These are phyloP conservation scores for Rhinocladiella similis DNA, from an alignment of 2,329 filamentous ascomycete genomes.

Conservation along the genomic window DNA sequence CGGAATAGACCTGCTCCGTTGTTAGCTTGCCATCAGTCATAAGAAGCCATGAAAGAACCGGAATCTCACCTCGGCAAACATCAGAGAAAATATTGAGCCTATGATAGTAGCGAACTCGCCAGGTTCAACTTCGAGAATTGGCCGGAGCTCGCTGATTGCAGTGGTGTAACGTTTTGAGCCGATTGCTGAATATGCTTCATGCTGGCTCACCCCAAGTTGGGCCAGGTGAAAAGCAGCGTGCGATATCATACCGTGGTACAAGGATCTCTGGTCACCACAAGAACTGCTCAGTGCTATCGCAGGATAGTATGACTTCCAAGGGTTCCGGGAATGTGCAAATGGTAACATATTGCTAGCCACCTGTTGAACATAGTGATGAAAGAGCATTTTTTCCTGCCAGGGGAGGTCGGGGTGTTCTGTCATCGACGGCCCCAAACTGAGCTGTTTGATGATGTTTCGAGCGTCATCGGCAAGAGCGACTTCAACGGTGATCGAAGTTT, in stretches of 20 bases:
- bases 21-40: conserved; percentile 5
- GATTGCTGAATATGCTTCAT: background rate
- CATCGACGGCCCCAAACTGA: conserved; percentile 1
- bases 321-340: conserved; percentile 26
- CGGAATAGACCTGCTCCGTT: conserved; percentile 22
- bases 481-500: too few relatives aligned
- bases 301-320: conserved; percentile 27
- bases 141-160: conserved; percentile 4
- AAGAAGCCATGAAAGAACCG: too few relatives aligned
- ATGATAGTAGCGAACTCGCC: background rate
- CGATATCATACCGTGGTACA: conserved; percentile 10
- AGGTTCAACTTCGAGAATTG: background rate
- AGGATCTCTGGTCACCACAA: conserved; percentile 1
- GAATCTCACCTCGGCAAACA: too few relatives aligned
- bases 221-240: conserved; percentile 15
- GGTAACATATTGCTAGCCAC: conserved; percentile 28
- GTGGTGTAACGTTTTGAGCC: conserved; percentile 8
- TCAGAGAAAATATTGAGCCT: background rate
- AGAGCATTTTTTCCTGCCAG: conserved; percentile 22
- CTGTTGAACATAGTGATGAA: conserved; percentile 25
- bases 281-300: conserved; percentile 16
- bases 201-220: background rate
- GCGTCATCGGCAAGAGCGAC: too few relatives aligned
- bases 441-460: background rate
- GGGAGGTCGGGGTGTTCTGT: too few relatives aligned